These are phyloP conservation scores for Xylaria polymorpha DNA, from an alignment of 2,329 filamentous ascomycete species.

Conservation along the genomic window DNA sequence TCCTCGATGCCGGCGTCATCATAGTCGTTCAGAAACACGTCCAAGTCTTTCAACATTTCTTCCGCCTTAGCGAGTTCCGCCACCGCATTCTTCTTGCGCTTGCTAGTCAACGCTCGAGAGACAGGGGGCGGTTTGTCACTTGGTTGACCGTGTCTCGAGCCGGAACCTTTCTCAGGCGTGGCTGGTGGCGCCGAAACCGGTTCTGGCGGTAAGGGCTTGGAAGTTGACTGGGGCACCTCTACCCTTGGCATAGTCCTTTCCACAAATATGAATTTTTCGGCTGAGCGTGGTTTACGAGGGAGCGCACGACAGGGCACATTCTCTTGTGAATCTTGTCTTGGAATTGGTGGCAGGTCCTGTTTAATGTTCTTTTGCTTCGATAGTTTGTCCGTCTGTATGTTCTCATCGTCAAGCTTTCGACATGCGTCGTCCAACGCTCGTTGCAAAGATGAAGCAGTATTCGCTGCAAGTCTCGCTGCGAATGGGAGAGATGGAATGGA, in stretches of 20 bases:
- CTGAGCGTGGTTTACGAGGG: slow-evolving; percentile 29
- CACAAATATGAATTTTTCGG: slow-evolving; percentile 38
- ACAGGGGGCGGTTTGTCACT: slow-evolving; percentile 20
- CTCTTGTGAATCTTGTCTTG: slow-evolving; percentile 19
- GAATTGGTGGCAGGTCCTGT: slow-evolving; percentile 37
- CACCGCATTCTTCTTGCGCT: slow-evolving; percentile 37
- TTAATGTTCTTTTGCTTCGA: slow-evolving; percentile 22
- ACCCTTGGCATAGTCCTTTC: slow-evolving; percentile 40
- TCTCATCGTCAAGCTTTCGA: slow-evolving; percentile 44
- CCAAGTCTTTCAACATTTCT: slow-evolving; percentile 44
- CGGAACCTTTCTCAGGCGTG: slow-evolving; percentile 21
- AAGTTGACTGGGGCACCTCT: slow-evolving; percentile 24
- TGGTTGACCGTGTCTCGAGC: slow-evolving; percentile 28
- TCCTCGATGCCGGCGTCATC: slow-evolving; percentile 58
- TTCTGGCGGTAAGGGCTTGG: slow-evolving; percentile 40
- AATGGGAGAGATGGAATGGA: slow-evolving; percentile 48
- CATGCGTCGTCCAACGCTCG: slow-evolving; percentile 49
- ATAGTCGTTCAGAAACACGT: slow-evolving; percentile 49
- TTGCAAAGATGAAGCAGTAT: slow-evolving; percentile 50
- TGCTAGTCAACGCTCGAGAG: slow-evolving; percentile 19
- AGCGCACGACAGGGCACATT: slow-evolving; percentile 14
- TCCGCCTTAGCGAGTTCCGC: slow-evolving; percentile 42
- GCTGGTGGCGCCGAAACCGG: slow-evolving; percentile 26
- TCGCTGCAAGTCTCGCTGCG: slow-evolving; percentile 46
- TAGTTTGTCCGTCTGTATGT: slow-evolving; percentile 32